These are phyloP conservation scores for Porphyrellus cyaneotinctus DNA, from an alignment of 768 basidiomycete species.

Conservation along the genomic window DNA sequence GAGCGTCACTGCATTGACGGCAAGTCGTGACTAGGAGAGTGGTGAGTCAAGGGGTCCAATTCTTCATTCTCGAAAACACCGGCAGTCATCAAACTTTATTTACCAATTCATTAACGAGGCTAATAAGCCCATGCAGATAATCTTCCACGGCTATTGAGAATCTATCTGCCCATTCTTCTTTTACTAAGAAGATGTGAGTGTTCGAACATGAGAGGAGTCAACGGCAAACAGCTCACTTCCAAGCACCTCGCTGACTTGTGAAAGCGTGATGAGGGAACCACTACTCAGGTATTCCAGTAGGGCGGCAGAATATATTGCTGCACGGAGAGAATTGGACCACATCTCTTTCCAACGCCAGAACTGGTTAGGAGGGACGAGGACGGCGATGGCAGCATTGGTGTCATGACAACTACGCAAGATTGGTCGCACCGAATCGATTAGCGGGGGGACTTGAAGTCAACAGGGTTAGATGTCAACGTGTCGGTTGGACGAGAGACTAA, in stretches of 20 bases:
- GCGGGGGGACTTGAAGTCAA: conserved; percentile 47
- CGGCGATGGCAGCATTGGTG: conserved; percentile 48
- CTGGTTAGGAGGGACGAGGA: conserved; percentile 62
- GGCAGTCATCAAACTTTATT: conserved; percentile 19
- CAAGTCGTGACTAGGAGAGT: conserved; percentile 60
- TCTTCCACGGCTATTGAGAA: conserved; percentile 67
- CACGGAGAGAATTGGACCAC: conserved; percentile 70
- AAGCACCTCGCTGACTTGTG: conserved; percentile 48
- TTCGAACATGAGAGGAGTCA: conserved; percentile 1
- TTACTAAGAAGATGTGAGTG: conserved; percentile 42
- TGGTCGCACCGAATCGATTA: conserved; percentile 56
- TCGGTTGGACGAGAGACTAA: conserved; percentile 34
- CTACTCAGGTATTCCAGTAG: conserved; percentile 61
- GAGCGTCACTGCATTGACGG: conserved; percentile 78
- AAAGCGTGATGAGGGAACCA: conserved; percentile 56
- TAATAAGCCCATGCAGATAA: conserved; percentile 78
- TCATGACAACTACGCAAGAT: conserved; percentile 52
- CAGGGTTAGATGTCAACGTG: conserved; percentile 7
- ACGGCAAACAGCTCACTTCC: conserved; percentile 52
- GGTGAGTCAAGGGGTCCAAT: conserved; percentile 6
- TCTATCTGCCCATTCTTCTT: conserved; percentile 65
- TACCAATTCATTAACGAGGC: conserved; percentile 76
- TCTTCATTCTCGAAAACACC: neutral
- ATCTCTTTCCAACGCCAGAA: conserved; percentile 85
- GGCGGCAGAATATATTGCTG: conserved; percentile 61